Percentiles rank a stretch among this genome's conserved stretches.
These are phyloP conservation scores for Edaphochlamys debaryana DNA, from an alignment of 139 green algal genomes.

Conservation along the genomic window DNA sequence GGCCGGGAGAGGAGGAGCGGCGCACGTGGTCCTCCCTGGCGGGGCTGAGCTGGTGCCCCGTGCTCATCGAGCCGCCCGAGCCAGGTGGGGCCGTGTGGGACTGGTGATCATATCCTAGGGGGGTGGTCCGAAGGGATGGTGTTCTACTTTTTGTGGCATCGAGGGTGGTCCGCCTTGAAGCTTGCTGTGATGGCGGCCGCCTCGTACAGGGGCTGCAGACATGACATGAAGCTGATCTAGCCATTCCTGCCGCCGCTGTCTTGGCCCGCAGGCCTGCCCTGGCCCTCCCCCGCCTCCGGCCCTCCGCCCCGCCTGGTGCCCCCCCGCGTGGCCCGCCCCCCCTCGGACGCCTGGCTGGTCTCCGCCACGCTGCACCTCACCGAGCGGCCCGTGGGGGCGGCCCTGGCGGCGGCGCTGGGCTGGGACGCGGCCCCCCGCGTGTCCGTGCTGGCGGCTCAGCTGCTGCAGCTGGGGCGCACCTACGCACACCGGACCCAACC, in stretches of 20 bases:
- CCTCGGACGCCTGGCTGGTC: conserved; percentile 67
- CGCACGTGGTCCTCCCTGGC: conserved; percentile 56
- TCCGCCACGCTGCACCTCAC: conserved; percentile 57
- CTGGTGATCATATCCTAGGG: no score
- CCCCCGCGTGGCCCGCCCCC: conserved; percentile 49
- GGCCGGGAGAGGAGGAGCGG: conserved; percentile 1
- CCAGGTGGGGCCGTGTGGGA: conserved; percentile 8
- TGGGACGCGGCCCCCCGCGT: conserved; percentile 59
- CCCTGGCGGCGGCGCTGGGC: conserved; percentile 50
- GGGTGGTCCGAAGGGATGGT: no score
- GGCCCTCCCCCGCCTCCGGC: neutral
- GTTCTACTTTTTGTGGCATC: no score
- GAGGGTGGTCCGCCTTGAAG: no score
- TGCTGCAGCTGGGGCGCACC: conserved; percentile 69
- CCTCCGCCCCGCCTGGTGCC: conserved; percentile 45
- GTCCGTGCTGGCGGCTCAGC: conserved; percentile 66
- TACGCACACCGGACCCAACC: conserved; percentile 41
- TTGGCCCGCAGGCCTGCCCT: conserved; percentile 48
- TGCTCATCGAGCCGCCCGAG: conserved; percentile 56
- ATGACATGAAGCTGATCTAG: no score
- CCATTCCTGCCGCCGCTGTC: no score
- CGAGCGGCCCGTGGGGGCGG: conserved; percentile 12
- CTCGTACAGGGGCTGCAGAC: no score
- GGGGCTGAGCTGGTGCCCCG: conserved; percentile 70
- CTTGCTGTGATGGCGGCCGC: no score